Percentiles rank a stretch among this genome's conserved stretches.
These are phyloP conservation scores for Cystobasidium ongulense DNA, from an alignment of 768 basidiomycete genomes.

Conservation along the genomic window DNA sequence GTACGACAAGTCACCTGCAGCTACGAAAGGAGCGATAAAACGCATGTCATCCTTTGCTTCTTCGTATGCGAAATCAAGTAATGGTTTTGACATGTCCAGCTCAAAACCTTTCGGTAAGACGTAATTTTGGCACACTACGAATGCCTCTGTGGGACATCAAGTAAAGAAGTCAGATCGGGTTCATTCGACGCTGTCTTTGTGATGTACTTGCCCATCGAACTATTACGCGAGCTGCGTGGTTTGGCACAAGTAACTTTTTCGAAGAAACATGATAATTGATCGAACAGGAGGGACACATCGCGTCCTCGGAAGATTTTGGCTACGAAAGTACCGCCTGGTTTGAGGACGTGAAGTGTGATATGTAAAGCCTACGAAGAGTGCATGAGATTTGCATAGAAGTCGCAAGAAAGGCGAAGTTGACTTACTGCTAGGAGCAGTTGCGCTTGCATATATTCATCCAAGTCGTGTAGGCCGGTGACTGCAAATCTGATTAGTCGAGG, in stretches of 20 bases:
- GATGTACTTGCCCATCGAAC: constrained; percentile 46
- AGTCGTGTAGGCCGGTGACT: constrained; percentile 50
- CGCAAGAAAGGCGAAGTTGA: background rate
- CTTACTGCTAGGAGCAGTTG: constrained; percentile 49
- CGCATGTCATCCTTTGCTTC: constrained; percentile 35
- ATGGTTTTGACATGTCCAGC: constrained; percentile 38
- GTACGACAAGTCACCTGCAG: constrained; percentile 42
- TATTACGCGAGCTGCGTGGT: constrained; percentile 47
- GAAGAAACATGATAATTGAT: constrained; percentile 48
- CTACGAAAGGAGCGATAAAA: constrained; percentile 41
- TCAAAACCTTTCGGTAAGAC: constrained; percentile 40
- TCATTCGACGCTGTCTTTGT: background rate
- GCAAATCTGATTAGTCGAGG: background rate
- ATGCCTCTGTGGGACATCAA: constrained; percentile 45
- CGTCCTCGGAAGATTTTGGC: constrained; percentile 50
- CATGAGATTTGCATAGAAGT: background rate
- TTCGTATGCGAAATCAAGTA: constrained; percentile 36
- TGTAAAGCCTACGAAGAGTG: constrained; percentile 46
- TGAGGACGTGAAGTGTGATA: constrained; percentile 47
- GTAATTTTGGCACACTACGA: constrained; percentile 48
- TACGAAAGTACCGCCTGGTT: constrained; percentile 47
- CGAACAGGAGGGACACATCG: constrained; percentile 45
- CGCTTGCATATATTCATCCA: constrained; percentile 50
- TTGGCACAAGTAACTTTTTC: constrained; percentile 48
- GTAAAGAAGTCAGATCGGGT: background rate